Conservation (phyloP, 169 alveolate genomes). For the Sarcocystis neurona region DNA sequence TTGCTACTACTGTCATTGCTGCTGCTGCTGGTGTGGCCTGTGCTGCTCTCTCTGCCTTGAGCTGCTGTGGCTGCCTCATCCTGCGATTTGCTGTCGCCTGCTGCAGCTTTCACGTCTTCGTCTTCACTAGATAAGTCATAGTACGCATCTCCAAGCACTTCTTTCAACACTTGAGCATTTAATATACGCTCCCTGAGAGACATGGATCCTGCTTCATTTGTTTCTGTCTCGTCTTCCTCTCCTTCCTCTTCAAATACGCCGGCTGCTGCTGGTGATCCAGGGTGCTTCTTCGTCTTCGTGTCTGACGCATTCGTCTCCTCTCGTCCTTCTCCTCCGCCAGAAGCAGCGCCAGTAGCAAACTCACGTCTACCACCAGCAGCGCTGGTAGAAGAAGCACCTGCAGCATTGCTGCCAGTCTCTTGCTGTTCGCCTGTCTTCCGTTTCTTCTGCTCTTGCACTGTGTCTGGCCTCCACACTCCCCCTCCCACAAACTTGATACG, state of each 20-base stretch:
- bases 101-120: not conserved
- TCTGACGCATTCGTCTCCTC: not conserved
- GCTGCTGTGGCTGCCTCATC: not conserved
- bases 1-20: constrained; percentile 4
- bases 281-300: not conserved
- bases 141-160: constrained; percentile 30
- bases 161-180: constrained; percentile 27
- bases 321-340: not conserved
- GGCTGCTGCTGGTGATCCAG: constrained; percentile 25
- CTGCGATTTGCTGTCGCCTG: not conserved
- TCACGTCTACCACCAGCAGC: too few species aligned
- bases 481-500: constrained; percentile 45
- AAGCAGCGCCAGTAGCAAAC: not conserved
- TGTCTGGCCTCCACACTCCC: constrained; percentile 37
- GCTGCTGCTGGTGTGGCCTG: not conserved
- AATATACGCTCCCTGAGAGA: constrained; percentile 5
- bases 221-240: not conserved
- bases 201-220: not conserved
- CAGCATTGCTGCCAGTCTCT: constrained; percentile 4
- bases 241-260: constrained; percentile 12
- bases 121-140: constrained; percentile 19
- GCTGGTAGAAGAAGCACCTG: too few species aligned
- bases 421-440: not conserved
- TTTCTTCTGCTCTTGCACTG: not conserved
- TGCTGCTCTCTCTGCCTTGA: not conserved